phyloP scores from a whole-genome alignment of 352 stramenopile genomes.

The Globisporangium mamillatum region DNA sequence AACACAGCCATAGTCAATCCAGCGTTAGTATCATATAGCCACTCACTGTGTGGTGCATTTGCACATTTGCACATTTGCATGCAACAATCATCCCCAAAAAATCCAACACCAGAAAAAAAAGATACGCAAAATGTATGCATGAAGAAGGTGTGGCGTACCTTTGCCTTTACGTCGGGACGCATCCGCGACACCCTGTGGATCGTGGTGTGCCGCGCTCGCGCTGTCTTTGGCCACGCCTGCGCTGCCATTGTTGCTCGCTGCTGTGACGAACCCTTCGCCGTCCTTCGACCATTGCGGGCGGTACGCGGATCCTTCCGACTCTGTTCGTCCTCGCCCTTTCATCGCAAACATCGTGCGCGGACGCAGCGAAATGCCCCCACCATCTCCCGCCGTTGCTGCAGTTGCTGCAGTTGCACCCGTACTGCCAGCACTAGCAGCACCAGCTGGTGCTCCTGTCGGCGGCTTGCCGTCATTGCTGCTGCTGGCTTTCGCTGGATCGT shows the following conservation, averaged over 20 bases:
- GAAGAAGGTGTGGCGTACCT: slow-evolving; percentile 28
- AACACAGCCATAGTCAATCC: not conserved
- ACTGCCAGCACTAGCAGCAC: not conserved
- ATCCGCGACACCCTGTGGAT: slow-evolving; percentile 23
- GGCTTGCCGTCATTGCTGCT: slow-evolving; percentile 11
- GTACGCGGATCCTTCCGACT: slow-evolving; percentile 68
- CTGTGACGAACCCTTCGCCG: slow-evolving; percentile 78
- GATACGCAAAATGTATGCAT: slow-evolving; percentile 3
- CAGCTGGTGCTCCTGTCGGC: not conserved
- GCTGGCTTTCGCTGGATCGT: slow-evolving; percentile 14
- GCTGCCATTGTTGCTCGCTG: slow-evolving; percentile 13
- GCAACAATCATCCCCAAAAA: not conserved
- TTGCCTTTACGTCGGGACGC: slow-evolving; percentile 64
- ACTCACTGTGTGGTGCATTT: not conserved
- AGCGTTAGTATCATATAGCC: not conserved
- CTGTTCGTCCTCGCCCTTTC: slow-evolving; percentile 72
- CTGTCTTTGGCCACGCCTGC: slow-evolving; percentile 19
- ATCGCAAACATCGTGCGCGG: slow-evolving; percentile 89
- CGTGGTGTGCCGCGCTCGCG: slow-evolving; percentile 20
- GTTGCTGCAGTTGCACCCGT: not conserved
- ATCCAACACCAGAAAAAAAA: slow-evolving; percentile 1
- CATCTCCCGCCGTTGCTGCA: slow-evolving; percentile 10
- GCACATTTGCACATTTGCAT: not conserved
- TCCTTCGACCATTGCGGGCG: slow-evolving; percentile 86
- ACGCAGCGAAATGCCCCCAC: slow-evolving; percentile 61